Evolutionary conservation across 2,329 filamentous ascomycete genomes (phyloP), one percentile per base, ranked within the genome.

Genomic region (Sclerotinia trifoliorum): DNA sequence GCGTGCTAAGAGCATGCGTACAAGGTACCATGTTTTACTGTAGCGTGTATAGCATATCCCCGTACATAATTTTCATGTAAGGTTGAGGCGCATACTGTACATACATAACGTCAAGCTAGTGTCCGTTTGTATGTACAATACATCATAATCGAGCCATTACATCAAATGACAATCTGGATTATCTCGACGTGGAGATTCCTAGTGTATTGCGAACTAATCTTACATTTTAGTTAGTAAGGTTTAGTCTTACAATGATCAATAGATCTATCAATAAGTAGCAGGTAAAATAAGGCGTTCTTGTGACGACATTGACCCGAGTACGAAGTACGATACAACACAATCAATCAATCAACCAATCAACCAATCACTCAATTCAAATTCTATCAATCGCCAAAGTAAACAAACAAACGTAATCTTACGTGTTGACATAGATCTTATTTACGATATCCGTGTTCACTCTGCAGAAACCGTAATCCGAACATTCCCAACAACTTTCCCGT

Each of bases 401-500:
- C 35, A 35, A 35, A 13, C 11, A 39, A 51, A 51, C 15, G 13
- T 42, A 29, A 29, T 29, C 29, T 29, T 29, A 42, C 21, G 21
- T 57, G 35, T 57, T 5, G 42, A 57, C 46, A 51, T 26, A 49
- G 46, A 63, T 63, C 60, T 62, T 39, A 39, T 51, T 51, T 26
- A 21, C 21, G 46, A 62, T 62, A 39, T 13, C 17, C 19, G 46
- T 51, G 15, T 13, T 39, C 29, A 49, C 21, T 39, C 15, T 7
- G 19, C 29, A 21, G 19, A 62, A 39, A 35, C 6, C 19, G n/a
- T 32, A 51, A 51, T 62, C 29, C 29, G n/a, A 62, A 51, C 21
- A 24, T 39, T 39, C 60, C 60, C 60, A 63, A 63, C 60, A 51
- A 52, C 60, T 63, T 63, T 44, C 21, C 46, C 29, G 46, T 62